phyloP scores from a whole-genome alignment of 176 grass and related monocot genomes.

The Thalia dealbata region DNA sequence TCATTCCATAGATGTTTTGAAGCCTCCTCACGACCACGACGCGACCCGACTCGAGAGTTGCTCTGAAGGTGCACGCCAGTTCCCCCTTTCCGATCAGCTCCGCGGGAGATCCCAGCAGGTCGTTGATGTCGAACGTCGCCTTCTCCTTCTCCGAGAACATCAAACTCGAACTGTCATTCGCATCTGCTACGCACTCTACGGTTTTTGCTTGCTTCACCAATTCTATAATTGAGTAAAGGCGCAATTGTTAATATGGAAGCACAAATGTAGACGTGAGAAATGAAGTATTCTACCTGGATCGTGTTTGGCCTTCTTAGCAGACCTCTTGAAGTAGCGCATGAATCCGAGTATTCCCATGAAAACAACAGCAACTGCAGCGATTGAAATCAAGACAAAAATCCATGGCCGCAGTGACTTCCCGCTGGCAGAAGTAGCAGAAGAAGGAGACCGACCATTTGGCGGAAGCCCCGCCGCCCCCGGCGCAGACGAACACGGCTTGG shows the following conservation, averaged over 20 bases:
- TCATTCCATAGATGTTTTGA: slow-evolving; percentile 42
- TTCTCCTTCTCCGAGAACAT: slow-evolving; percentile 50
- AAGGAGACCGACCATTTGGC: background rate
- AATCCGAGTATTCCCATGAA: slow-evolving; percentile 44
- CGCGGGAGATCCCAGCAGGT: slow-evolving; percentile 60
- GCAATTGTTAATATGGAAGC: background rate
- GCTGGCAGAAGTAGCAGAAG: background rate
- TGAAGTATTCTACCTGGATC: slow-evolving; percentile 27
- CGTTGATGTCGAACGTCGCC: slow-evolving; percentile 39
- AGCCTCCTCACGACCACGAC: slow-evolving; percentile 74
- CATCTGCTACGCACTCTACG: slow-evolving; percentile 19
- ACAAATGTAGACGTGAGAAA: background rate
- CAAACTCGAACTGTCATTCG: slow-evolving; percentile 35
- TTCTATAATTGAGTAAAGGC: background rate
- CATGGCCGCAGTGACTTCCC: slow-evolving; percentile 24
- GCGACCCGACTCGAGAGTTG: slow-evolving; percentile 29
- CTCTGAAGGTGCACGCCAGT: slow-evolving; percentile 71
- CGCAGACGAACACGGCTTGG: slow-evolving; percentile 20
- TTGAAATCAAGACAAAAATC: slow-evolving; percentile 39
- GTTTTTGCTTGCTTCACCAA: slow-evolving; percentile 39
- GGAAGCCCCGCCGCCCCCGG: slow-evolving; percentile 8
- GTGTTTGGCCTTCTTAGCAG: slow-evolving; percentile 29
- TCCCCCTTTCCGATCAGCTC: slow-evolving; percentile 66
- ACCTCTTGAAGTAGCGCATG: slow-evolving; percentile 40
- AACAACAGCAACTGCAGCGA: slow-evolving; percentile 37